A percentile compares a stretch with the other conserved stretches of the same genome.
Evolutionary conservation across 2,329 filamentous ascomycete genomes (phyloP).

Genomic region (Neofusicoccum parvum): DNA sequence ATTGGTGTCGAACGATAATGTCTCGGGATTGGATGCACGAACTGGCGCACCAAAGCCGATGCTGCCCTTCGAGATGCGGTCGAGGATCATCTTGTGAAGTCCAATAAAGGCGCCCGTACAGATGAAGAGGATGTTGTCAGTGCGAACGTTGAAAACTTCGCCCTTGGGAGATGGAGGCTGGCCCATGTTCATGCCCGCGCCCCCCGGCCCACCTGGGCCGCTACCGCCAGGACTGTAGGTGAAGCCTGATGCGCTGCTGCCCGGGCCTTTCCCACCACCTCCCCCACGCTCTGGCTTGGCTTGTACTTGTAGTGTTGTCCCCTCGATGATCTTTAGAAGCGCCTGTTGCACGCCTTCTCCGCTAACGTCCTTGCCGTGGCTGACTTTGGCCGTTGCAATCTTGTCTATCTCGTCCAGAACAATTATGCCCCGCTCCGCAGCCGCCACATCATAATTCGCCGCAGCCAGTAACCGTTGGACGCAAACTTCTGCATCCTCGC

Average conservation of each 20-base stretch:
- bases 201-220: conserved; percentile 24
- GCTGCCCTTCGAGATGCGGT: conserved; percentile 80
- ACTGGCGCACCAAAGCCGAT: conserved; percentile 92
- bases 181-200: conserved; percentile 28
- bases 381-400: conserved; percentile 84
- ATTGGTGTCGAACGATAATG: conserved; percentile 61
- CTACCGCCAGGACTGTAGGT: conserved; percentile 27
- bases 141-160: conserved; percentile 75
- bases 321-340: conserved; percentile 92
- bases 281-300: conserved; percentile 73
- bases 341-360: conserved; percentile 97
- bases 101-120: conserved; percentile 95
- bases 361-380: conserved; percentile 89
- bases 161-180: conserved; percentile 48
- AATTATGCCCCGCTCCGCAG: conserved; percentile 88
- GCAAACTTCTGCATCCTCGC: conserved; percentile 95
- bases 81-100: conserved; percentile 81
- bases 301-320: conserved; percentile 88
- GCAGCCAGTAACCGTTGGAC: conserved; percentile 89
- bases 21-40: conserved; percentile 55
- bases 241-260: conserved; percentile 26
- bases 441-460: conserved; percentile 82
- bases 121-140: conserved; percentile 95
- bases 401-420: conserved; percentile 98
- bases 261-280: conserved; percentile 31